phyloP scores from a whole-genome alignment of 768 basidiomycete genomes.

The Hysterangium stoloniferum region DNA sequence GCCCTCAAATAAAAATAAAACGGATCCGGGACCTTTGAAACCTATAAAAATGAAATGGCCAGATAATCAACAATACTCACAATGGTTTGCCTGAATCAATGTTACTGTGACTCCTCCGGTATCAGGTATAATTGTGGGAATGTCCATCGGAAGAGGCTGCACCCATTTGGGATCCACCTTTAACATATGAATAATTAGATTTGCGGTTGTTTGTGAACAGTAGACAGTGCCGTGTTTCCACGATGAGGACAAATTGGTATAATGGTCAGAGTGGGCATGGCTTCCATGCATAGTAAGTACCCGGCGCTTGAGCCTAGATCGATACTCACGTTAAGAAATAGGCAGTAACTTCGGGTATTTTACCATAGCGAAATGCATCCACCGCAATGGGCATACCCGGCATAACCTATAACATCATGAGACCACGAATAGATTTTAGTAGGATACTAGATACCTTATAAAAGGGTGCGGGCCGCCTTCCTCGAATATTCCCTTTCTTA shows the following conservation, averaged over 20 bases:
- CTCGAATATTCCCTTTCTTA: slow-evolving; percentile 36
- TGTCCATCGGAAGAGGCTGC: slow-evolving; percentile 75
- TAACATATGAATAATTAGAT: slow-evolving; percentile 86
- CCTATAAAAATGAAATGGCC: neutral
- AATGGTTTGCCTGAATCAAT: slow-evolving; percentile 97
- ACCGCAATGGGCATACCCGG: slow-evolving; percentile 98
- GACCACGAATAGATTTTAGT: neutral
- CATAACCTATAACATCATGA: slow-evolving; percentile 30
- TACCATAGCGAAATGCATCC: slow-evolving; percentile 93
- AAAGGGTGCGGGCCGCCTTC: slow-evolving; percentile 78
- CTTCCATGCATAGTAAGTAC: slow-evolving; percentile 32
- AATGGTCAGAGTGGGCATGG: slow-evolving; percentile 96
- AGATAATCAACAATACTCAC: slow-evolving; percentile 28
- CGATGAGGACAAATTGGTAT: slow-evolving; percentile 79
- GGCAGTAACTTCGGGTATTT: slow-evolving; percentile 80
- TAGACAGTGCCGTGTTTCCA: slow-evolving; percentile 95
- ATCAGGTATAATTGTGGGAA: slow-evolving; percentile 63
- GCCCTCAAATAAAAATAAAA: slow-evolving; percentile 90
- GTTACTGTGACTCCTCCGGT: slow-evolving; percentile 85
- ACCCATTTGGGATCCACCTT: slow-evolving; percentile 87
- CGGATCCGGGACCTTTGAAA: slow-evolving; percentile 69
- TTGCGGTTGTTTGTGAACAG: slow-evolving; percentile 90
- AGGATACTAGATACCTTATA: slow-evolving; percentile 59
- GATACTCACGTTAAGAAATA: slow-evolving; percentile 80
- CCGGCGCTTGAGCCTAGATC: neutral